phyloP scores from a whole-genome alignment of 441 rosid species.

The Adansonia rubrostipa region DNA sequence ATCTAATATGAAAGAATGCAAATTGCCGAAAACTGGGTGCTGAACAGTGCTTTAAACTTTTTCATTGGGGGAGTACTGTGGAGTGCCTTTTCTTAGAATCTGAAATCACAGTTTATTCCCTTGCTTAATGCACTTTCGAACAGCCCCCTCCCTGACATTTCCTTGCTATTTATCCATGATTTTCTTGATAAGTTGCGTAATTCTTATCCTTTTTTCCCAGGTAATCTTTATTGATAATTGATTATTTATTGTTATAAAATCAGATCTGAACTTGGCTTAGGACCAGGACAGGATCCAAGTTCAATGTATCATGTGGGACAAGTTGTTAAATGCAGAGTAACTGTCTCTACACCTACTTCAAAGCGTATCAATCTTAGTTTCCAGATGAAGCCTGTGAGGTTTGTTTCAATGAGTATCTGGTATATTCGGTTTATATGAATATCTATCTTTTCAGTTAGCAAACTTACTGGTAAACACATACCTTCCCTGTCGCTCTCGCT shows the following conservation, averaged over 20 bases:
- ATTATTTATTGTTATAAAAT: conserved; percentile 35
- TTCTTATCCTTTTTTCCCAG: conserved; percentile 18
- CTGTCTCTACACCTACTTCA: conserved; percentile 64
- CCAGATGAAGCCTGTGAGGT: conserved; percentile 82
- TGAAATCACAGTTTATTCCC: conserved; percentile 11
- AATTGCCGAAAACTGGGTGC: background rate
- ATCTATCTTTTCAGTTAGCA: conserved; percentile 11
- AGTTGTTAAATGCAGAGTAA: conserved; percentile 96
- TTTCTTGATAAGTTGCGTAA: background rate
- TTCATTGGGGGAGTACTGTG: background rate
- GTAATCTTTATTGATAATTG: conserved; percentile 27
- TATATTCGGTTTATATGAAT: conserved; percentile 17
- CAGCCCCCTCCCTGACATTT: background rate
- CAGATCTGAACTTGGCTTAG: conserved; percentile 96
- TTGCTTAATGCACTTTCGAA: background rate
- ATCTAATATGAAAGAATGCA: background rate
- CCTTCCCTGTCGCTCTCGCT: background rate
- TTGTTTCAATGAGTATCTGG: conserved; percentile 30
- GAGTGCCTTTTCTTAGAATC: conserved; percentile 3
- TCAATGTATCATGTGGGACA: conserved; percentile 83
- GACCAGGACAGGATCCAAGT: conserved; percentile 73
- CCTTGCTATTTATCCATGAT: conserved; percentile 8
- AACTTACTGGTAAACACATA: background rate
- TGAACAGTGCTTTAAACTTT: conserved; percentile 10
- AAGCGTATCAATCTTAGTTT: conserved; percentile 89